Base-by-base conservation (phyloP, 2,329 filamentous ascomycete species). In the Penicillium sp. region DNA sequence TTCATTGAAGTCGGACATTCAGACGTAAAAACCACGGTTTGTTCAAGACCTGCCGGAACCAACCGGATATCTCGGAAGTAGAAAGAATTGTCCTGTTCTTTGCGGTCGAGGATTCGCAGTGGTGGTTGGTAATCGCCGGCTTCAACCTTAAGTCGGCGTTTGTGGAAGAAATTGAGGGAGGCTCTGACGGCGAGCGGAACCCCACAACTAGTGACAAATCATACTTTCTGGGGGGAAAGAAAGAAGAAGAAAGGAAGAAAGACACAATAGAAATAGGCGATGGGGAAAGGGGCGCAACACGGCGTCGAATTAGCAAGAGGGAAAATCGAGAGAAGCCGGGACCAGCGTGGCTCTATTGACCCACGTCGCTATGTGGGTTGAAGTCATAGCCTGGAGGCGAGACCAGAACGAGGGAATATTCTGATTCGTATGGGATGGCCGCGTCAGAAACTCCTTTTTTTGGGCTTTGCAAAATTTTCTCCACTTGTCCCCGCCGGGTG, bases 311-410 rank as follows among this genome's bases (percentile, higher is more conserved):
- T 25, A 42, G 52, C 30, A 11, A 33, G 45, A 52, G 45, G 28
- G 49, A 6, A 56, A 45, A 53, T 58, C 10, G 4, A 33, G 51
- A 49, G 48, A 45, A 59, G 51, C 57, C n/a, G 46, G 22, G 57
- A 35, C 37, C 26, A 19, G 49, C 37, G 40, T 22, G n/a, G 51
- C 57, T n/a, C 25, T n/a, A n/a, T 57, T 42, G 63, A 66, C 64
- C 66, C 64, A 66, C 66, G 62, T 56, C 55, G 56, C 60, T 68
- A 65, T 60, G 65, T 57, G 52, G 54, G 56, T 59, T 65, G 62
- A 63, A 60, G 64, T 66, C 63, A 66, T 33, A 33, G 30, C 30
- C 30, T 33, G 30, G 11, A 65, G 25, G 28, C 57, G 38, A 42
- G 53, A 55, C 40, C 26, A 35, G 45, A 49, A 14, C 14, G 48